Evolutionary conservation across 2,329 filamentous ascomycete species (phyloP).

Genomic region (Aspergillus neotritici): DNA sequence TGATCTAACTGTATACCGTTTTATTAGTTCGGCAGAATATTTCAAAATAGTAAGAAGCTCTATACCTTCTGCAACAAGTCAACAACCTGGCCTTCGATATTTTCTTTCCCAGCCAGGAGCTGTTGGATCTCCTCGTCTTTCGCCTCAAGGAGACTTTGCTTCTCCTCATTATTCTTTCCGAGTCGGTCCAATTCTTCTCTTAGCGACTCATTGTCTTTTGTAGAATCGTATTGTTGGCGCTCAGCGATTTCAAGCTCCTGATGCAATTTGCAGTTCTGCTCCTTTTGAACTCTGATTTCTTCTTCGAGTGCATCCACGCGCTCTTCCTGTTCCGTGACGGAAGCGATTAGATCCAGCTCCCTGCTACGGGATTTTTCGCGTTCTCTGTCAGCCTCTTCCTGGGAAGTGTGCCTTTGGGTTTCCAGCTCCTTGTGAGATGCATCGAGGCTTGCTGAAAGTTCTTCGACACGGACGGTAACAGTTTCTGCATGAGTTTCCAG

Average conservation of each 20-base stretch:
- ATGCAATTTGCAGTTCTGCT: conserved; percentile 17
- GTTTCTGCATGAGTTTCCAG: conserved; percentile 34
- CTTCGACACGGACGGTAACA: conserved; percentile 34
- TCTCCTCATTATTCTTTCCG: conserved; percentile 18
- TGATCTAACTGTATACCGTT: conserved; percentile 17
- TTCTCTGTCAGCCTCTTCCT: conserved; percentile 22
- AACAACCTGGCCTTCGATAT: conserved; percentile 12
- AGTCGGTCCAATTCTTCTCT: conserved; percentile 21
- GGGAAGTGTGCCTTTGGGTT: conserved; percentile 28
- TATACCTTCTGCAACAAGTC: conserved; percentile 21
- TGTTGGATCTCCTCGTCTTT: conserved; percentile 23
- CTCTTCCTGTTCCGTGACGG: conserved; percentile 42
- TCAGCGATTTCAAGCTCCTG: conserved; percentile 18
- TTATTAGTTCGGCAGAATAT: conserved; percentile 5
- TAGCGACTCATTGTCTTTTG: conserved; percentile 19
- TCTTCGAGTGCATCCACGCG: conserved; percentile 39
- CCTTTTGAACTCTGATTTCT: conserved; percentile 22
- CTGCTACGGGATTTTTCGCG: conserved; percentile 28
- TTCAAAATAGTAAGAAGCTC: conserved; percentile 4
- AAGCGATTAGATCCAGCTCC: conserved; percentile 42
- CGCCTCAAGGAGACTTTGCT: conserved; percentile 13
- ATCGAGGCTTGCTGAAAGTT: conserved; percentile 30
- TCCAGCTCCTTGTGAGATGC: conserved; percentile 34
- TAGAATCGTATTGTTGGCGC: conserved; percentile 19
- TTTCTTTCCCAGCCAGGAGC: conserved; percentile 18